A percentile compares a stretch with the other conserved stretches of the same genome.
phyloP scores from a whole-genome alignment of 202 grass and related monocot species.

The Panicum hallii region DNA sequence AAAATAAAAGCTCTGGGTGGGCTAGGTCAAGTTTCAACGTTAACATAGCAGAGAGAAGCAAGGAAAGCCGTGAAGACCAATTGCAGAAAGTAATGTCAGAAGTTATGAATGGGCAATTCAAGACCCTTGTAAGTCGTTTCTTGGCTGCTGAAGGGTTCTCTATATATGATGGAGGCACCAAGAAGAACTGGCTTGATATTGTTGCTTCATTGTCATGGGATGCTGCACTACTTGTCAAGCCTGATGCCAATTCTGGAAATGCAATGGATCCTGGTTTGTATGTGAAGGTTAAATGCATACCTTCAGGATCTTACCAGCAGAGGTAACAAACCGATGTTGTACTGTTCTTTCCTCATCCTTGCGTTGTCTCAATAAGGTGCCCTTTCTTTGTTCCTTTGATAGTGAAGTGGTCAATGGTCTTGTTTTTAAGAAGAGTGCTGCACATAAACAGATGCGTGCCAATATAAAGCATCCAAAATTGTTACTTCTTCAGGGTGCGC shows the following conservation, averaged over 20 bases:
- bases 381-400: conserved; percentile 54
- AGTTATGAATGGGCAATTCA: conserved; percentile 95
- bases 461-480: conserved; percentile 75
- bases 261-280: conserved; percentile 94
- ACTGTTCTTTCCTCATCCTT: conserved; percentile 37
- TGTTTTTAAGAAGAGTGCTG: conserved; percentile 95
- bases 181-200: conserved; percentile 76
- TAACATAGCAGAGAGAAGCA: conserved; percentile 50
- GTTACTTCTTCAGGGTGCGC: conserved; percentile 73
- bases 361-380: conserved; percentile 22
- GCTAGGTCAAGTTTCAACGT: conserved; percentile 37
- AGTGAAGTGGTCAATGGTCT: conserved; percentile 96
- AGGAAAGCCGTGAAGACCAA: conserved; percentile 57
- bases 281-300: conserved; percentile 93
- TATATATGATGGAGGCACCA: conserved; percentile 48
- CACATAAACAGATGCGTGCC: conserved; percentile 92
- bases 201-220: conserved; percentile 83
- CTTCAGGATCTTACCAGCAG: conserved; percentile 71
- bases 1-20: conserved; percentile 41
- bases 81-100: conserved; percentile 86
- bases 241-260: conserved; percentile 80
- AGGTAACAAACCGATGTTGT: conserved; percentile 57
- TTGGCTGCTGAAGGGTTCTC: conserved; percentile 76
- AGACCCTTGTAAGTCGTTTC: conserved; percentile 77
- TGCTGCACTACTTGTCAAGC: conserved; percentile 79